These are phyloP conservation scores for Paramicrosporidium saccamoebae DNA, from an alignment of 371 early-diverging fungal species.

Conservation along the genomic window DNA sequence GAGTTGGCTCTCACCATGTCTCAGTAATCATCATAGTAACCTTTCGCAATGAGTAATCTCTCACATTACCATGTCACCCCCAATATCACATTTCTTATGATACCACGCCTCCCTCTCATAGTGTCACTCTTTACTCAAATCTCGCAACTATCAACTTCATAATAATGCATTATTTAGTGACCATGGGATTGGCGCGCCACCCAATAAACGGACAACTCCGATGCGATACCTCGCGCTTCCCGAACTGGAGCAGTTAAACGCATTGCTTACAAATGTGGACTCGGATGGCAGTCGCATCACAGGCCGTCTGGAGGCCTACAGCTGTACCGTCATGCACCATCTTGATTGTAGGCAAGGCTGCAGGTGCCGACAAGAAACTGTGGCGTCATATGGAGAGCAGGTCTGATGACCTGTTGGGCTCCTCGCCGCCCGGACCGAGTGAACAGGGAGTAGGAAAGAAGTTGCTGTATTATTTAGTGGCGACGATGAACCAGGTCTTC, in stretches of 20 bases:
- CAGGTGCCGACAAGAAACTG: slow-evolving; percentile 56
- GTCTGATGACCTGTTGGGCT: slow-evolving; percentile 14
- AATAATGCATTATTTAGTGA: no score
- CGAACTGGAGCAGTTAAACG: slow-evolving; percentile 14
- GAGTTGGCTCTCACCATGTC: no score
- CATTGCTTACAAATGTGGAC: slow-evolving; percentile 14
- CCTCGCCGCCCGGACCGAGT: slow-evolving; percentile 28
- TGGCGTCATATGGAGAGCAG: slow-evolving; percentile 38
- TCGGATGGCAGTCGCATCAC: slow-evolving; percentile 13
- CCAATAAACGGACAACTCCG: no score
- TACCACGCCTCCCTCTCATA: no score
- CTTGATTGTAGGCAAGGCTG: slow-evolving; percentile 28
- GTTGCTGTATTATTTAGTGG: slow-evolving; percentile 59
- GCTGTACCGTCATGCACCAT: slow-evolving; percentile 18
- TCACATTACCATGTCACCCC: no score
- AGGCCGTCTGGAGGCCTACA: slow-evolving; percentile 58
- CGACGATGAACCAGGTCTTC: slow-evolving; percentile 63
- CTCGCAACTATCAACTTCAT: no score
- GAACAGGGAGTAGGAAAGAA: slow-evolving; percentile 32
- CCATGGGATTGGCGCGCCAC: no score
- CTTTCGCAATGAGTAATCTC: no score
- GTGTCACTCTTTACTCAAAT: no score
- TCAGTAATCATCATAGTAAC: no score
- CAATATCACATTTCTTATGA: no score
- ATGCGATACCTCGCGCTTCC: slow-evolving; percentile 23